phyloP scores from a whole-genome alignment of 805 yeast genomes.

The Yarrowia sp. region DNA sequence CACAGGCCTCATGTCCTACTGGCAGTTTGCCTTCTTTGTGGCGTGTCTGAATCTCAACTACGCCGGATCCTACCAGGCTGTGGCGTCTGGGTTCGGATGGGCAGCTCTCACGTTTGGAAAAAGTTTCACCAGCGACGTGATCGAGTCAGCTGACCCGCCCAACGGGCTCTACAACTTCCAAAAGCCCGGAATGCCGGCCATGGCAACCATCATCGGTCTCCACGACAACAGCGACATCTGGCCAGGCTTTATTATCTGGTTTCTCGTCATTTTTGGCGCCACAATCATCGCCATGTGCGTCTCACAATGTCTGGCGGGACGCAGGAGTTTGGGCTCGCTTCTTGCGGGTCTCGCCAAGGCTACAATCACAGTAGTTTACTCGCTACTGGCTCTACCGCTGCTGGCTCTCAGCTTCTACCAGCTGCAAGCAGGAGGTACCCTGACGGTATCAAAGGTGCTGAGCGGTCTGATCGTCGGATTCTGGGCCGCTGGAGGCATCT shows the following conservation, averaged over 20 bases:
- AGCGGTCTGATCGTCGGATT: slow-evolving; percentile 33
- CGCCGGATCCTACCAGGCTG: slow-evolving; percentile 62
- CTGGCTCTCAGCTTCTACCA: slow-evolving; percentile 26
- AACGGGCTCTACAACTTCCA: slow-evolving; percentile 26
- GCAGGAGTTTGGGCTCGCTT: background rate
- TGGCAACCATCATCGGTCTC: slow-evolving; percentile 32
- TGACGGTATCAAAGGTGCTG: slow-evolving; percentile 34
- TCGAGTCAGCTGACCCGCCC: slow-evolving; percentile 23
- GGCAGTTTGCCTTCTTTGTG: slow-evolving; percentile 58
- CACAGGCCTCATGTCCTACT: slow-evolving; percentile 41
- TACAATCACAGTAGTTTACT: background rate
- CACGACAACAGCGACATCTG: slow-evolving; percentile 35
- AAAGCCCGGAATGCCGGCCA: slow-evolving; percentile 29
- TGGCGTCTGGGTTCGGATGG: slow-evolving; percentile 53
- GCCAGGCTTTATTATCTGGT: slow-evolving; percentile 38
- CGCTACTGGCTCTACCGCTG: slow-evolving; percentile 27
- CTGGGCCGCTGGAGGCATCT: background rate
- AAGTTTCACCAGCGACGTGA: slow-evolving; percentile 28
- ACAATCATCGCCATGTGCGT: slow-evolving; percentile 32
- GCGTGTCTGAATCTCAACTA: slow-evolving; percentile 50
- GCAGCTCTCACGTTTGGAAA: slow-evolving; percentile 45
- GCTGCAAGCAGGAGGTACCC: slow-evolving; percentile 32
- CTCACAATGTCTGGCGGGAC: background rate
- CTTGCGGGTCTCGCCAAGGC: slow-evolving; percentile 30
- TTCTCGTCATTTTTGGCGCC: slow-evolving; percentile 32